phyloP scores from a whole-genome alignment of 305 asterid species.

The Andrographis paniculata region DNA sequence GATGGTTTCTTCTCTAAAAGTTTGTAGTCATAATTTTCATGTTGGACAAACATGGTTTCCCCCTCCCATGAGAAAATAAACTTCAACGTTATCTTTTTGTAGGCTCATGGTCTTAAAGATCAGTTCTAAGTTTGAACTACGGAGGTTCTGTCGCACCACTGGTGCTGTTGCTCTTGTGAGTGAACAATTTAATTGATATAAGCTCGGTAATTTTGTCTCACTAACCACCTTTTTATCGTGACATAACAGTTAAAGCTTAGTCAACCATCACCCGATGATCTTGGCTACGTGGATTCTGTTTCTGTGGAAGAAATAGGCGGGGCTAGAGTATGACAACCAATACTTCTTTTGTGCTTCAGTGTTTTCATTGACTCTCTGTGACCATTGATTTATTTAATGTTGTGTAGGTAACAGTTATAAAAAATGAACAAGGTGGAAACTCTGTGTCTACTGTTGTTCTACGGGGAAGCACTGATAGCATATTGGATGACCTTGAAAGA shows the following conservation, averaged over 20 bases:
- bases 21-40: neutral
- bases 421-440: slow-evolving; percentile 95
- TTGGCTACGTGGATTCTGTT: slow-evolving; percentile 85
- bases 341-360: slow-evolving; percentile 5
- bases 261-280: slow-evolving; percentile 82
- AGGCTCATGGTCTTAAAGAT: slow-evolving; percentile 95
- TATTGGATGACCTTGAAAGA: slow-evolving; percentile 95
- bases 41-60: neutral
- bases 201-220: slow-evolving; percentile 9
- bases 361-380: slow-evolving; percentile 11
- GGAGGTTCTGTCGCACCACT: slow-evolving; percentile 93
- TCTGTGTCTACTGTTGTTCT: slow-evolving; percentile 82
- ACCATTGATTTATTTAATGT: slow-evolving; percentile 13
- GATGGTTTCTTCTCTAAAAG: no score
- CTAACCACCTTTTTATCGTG: slow-evolving; percentile 22
- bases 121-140: slow-evolving; percentile 91
- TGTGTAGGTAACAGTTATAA: slow-evolving; percentile 76
- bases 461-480: slow-evolving; percentile 97
- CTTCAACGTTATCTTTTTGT: slow-evolving; percentile 21
- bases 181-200: slow-evolving; percentile 4
- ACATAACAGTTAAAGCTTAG: slow-evolving; percentile 74
- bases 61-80: slow-evolving; percentile 9
- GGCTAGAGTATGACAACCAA: slow-evolving; percentile 52
- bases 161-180: slow-evolving; percentile 89
- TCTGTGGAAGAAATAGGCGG: slow-evolving; percentile 99